These are phyloP conservation scores for Eleusine indica DNA, from an alignment of 176 grass and related monocot genomes.

Conservation along the genomic window DNA sequence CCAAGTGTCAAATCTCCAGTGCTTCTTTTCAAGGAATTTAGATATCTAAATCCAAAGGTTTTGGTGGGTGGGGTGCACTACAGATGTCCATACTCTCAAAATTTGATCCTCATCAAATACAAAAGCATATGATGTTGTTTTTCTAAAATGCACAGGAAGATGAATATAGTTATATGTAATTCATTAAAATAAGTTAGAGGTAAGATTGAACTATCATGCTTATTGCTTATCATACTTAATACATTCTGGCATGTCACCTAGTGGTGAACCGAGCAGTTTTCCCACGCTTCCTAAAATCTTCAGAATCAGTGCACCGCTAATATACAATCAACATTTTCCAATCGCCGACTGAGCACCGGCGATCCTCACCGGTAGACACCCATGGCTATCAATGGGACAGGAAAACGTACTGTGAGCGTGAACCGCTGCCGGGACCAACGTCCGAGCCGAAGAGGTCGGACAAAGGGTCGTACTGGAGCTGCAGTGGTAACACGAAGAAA, in stretches of 20 bases:
- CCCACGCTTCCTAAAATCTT: background rate
- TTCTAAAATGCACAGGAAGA: background rate
- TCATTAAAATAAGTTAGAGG: background rate
- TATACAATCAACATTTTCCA: background rate
- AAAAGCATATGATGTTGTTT: background rate
- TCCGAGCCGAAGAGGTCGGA: slow-evolving; percentile 56
- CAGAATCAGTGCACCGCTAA: background rate
- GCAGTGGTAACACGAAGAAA: slow-evolving; percentile 25
- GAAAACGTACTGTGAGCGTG: slow-evolving; percentile 47
- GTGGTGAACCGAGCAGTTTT: background rate
- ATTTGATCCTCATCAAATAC: background rate
- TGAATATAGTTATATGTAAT: background rate
- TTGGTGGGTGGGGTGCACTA: background rate
- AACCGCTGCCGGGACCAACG: slow-evolving; percentile 15
- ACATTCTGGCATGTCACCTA: background rate
- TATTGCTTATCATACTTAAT: background rate
- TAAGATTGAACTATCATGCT: background rate
- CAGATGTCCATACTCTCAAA: background rate
- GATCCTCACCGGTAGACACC: background rate
- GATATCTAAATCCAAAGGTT: background rate
- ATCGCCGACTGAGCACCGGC: background rate
- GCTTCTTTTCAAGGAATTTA: background rate
- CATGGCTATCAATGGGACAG: background rate
- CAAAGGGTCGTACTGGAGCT: slow-evolving; percentile 62
- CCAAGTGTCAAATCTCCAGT: background rate